Evolutionary conservation across 208 protist species (phyloP), one percentile per base, ranked within the genome.

Genomic region (Strigomonas culicis): DNA sequence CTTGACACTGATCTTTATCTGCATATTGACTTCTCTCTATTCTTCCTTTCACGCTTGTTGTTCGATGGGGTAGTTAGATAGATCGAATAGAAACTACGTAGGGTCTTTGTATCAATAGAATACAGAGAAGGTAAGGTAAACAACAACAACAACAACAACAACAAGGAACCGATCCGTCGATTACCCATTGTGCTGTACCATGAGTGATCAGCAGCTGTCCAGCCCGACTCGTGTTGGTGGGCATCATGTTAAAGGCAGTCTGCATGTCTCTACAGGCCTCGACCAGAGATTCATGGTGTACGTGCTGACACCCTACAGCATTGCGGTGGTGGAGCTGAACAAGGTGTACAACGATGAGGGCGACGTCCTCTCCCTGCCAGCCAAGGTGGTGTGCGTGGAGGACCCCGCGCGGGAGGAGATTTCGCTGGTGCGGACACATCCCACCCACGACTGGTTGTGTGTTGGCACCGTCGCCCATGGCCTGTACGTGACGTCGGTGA

Each of bases 401-500:
- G 57, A 47, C 27, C 31, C 30, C 4, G 47, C 39, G 17, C 27
- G 63, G 2, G 62, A 69, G 30, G 57, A 53, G 21, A 70, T 95
- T 31, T 72, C 75, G 19, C 77, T 92, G 52, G 62, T 95, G 28
- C 32, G 57, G 10, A 56, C 86, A 13, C 89, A 95, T 69, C 82
- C 70, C 6, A 59, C 56, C 22, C 69, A 66, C 28, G 83, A 89
- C 27, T 36, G 79, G 4, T 4, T 93, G 0, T 91, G 79, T 59
- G 75, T 93, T 31, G 89, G 89, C 43, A 92, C 89, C 44, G 32
- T n/a, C 34, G 47, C 61, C 22, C 75, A 86, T 57, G 89, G 89
- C 17, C 41, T 93, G 22, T 95, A 92, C 76, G 13, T 92, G 34
- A 90, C 81, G 19, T 58, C 64, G 0, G 77, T 77, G 2, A 75